These are phyloP conservation scores for Backusella australiensis DNA, from an alignment of 192 early-diverging fungal genomes.

Conservation along the genomic window DNA sequence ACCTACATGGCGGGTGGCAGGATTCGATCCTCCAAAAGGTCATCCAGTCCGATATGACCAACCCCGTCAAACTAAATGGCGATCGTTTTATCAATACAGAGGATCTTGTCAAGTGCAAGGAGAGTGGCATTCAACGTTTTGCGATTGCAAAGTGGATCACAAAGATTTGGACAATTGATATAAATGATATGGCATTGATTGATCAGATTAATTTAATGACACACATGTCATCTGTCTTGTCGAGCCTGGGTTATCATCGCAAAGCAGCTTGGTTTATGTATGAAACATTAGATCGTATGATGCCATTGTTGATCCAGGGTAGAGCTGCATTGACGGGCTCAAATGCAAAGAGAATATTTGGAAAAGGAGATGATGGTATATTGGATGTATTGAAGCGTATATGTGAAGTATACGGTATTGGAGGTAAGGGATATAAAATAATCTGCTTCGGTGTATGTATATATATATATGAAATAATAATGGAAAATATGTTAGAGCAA, in stretches of 20 bases:
- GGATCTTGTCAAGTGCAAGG: constrained; percentile 19
- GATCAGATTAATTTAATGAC: constrained; percentile 52
- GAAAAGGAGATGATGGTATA: constrained; percentile 47
- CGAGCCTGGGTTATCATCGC: constrained; percentile 31
- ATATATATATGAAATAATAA: neutral
- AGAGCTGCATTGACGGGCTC: constrained; percentile 11
- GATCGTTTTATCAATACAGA: neutral
- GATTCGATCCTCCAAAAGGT: constrained; percentile 34
- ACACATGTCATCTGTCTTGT: constrained; percentile 27
- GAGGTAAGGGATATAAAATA: constrained; percentile 11
- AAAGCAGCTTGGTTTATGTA: constrained; percentile 34
- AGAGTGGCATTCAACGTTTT: constrained; percentile 42
- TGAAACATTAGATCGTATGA: constrained; percentile 29
- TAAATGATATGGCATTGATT: constrained; percentile 52
- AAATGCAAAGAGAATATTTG: neutral
- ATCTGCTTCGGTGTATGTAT: too few species aligned
- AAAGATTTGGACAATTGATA: constrained; percentile 46
- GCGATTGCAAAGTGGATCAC: constrained; percentile 67
- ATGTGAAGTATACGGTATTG: constrained; percentile 69
- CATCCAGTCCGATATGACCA: constrained; percentile 27
- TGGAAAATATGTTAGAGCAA: neutral
- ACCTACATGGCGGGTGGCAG: constrained; percentile 34
- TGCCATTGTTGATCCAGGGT: constrained; percentile 33
- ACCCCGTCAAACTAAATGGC: neutral
- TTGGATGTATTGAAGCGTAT: constrained; percentile 65